Percentiles rank a stretch among this genome's conserved stretches.
Conservation (phyloP, 768 basidiomycete species). For the Amanita rimosa region DNA sequence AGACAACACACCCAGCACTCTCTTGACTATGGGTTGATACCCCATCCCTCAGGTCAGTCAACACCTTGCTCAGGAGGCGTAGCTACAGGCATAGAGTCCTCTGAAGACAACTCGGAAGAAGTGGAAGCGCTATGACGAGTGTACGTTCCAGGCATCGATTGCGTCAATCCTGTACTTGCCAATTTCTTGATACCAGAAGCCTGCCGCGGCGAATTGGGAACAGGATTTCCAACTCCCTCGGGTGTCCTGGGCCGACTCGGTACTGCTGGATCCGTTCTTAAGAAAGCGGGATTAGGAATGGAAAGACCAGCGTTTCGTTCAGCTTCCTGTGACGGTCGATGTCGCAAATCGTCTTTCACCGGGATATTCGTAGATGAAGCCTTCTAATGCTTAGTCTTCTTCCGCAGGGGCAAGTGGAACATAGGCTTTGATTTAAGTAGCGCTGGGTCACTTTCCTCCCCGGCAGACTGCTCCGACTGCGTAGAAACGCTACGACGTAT, state of each 20-base stretch:
- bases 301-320: neutral
- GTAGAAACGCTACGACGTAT: neutral
- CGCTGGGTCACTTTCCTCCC: slow-evolving; percentile 16
- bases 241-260: neutral
- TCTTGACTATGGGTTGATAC: slow-evolving; percentile 20
- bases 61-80: slow-evolving; percentile 43
- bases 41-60: slow-evolving; percentile 12
- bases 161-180: neutral
- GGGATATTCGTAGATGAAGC: slow-evolving; percentile 12
- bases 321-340: slow-evolving; percentile 1
- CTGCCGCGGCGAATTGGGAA: neutral
- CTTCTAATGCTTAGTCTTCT: slow-evolving; percentile 13
- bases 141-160: slow-evolving; percentile 23
- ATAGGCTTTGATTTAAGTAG: slow-evolving; percentile 21
- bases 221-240: neutral
- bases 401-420: slow-evolving; percentile 20
- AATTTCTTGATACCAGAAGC: neutral
- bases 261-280: neutral
- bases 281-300: neutral
- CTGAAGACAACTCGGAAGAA: slow-evolving; percentile 53
- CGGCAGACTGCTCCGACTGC: slow-evolving; percentile 5
- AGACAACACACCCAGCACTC: slow-evolving; percentile 17
- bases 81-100: slow-evolving; percentile 50
- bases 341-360: slow-evolving; percentile 3
- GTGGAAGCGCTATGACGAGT: slow-evolving; percentile 49